A percentile compares a stretch with the other conserved stretches of the same genome.
Conservation (phyloP, 2,329 filamentous ascomycete genomes). For the Tolypocladium pustulatum region DNA sequence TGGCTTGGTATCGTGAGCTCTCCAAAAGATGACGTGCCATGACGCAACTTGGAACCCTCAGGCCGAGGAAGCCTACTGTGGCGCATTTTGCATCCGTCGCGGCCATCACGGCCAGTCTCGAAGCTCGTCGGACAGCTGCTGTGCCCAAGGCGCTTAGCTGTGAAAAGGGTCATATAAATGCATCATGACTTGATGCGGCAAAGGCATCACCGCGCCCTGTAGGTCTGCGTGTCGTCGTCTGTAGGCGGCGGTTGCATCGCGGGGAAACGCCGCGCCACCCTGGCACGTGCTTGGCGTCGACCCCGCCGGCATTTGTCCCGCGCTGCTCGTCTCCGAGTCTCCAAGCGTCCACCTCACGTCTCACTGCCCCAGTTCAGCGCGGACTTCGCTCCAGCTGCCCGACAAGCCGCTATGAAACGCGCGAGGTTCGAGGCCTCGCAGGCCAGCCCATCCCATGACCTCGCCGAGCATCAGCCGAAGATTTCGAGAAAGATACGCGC, state of each 20-base stretch:
- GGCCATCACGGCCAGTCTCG: background rate
- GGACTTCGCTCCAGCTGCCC: conserved; percentile 3
- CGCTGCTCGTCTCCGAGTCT: background rate
- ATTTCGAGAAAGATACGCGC: conserved; percentile 21
- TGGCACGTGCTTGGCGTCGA: background rate
- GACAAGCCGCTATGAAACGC: conserved; percentile 10
- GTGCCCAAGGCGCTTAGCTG: background rate
- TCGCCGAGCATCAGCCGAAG: conserved; percentile 13
- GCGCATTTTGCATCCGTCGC: background rate
- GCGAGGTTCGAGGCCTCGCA: conserved; percentile 9
- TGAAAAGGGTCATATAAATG: background rate
- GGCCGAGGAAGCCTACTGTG: conserved; percentile 5
- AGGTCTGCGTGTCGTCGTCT: too few species aligned
- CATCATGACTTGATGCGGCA: background rate
- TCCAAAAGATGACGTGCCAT: conserved; percentile 4
- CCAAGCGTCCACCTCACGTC: background rate
- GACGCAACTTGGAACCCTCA: conserved; percentile 2
- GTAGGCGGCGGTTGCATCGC: background rate
- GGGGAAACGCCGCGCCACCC: background rate
- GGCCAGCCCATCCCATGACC: conserved; percentile 4
- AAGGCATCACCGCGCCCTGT: background rate
- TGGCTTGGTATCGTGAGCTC: background rate
- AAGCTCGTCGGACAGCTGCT: background rate
- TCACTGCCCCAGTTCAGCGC: conserved; percentile 20
- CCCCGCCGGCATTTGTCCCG: conserved; percentile 5